phyloP scores from a whole-genome alignment of 2,329 filamentous ascomycete genomes.

The Thielaviopsis populi region DNA sequence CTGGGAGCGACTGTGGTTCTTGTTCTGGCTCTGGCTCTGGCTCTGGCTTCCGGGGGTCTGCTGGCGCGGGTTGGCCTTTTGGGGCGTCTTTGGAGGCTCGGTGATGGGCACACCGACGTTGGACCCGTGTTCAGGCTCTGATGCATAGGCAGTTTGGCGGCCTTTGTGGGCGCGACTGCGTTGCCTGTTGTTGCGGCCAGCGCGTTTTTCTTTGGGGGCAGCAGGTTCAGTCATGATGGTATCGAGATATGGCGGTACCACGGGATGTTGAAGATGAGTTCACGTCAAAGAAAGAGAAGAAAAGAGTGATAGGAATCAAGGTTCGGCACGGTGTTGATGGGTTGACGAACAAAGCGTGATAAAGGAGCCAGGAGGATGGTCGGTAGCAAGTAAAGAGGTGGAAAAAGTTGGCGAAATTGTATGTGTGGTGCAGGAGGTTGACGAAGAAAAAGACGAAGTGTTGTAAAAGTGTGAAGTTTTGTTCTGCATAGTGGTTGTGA shows the following conservation, averaged over 20 bases:
- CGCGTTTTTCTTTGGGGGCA: conserved; percentile 21
- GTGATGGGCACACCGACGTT: not conserved
- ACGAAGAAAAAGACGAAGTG: conserved; percentile 5
- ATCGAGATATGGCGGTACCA: not conserved
- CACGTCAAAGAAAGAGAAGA: not conserved
- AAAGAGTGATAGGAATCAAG: conserved; percentile 5
- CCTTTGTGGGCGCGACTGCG: conserved; percentile 19
- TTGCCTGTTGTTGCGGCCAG: conserved; percentile 28
- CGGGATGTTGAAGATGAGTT: not conserved
- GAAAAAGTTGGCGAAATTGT: not conserved
- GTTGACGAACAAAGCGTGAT: not conserved
- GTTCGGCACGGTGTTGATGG: conserved; percentile 10
- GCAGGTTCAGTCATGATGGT: not conserved
- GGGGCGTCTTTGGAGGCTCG: conserved; percentile 32
- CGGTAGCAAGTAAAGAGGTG: conserved; percentile 7
- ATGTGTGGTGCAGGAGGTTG: conserved; percentile 3
- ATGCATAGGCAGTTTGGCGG: conserved; percentile 41
- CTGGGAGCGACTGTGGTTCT: conserved; percentile 15
- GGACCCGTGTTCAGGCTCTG: conserved; percentile 36
- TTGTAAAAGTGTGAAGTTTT: conserved; percentile 10
- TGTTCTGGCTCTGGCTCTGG: conserved; percentile 19
- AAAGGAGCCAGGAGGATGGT: conserved; percentile 10
- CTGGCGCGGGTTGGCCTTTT: conserved; percentile 25
- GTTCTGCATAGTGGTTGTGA: conserved; percentile 13
- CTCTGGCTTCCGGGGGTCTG: conserved; percentile 25